These are phyloP conservation scores for Penicillium chermesinum DNA, from an alignment of 495 filamentous ascomycete species.

Conservation along the genomic window DNA sequence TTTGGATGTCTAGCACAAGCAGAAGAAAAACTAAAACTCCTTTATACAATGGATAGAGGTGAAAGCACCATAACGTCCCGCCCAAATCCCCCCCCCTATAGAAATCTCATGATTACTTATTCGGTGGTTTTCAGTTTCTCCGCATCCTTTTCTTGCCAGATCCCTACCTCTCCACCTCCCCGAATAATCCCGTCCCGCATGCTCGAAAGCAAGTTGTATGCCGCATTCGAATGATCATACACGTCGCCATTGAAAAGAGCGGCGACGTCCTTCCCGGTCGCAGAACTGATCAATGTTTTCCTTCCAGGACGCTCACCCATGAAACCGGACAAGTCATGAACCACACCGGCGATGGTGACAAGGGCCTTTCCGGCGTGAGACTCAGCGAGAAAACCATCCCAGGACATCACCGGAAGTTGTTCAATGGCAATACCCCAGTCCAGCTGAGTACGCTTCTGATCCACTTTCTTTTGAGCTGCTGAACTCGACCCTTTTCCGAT, in stretches of 20 bases:
- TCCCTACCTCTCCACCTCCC: constrained; percentile 88
- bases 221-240: constrained; percentile 87
- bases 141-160: constrained; percentile 50
- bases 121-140: not conserved
- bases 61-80: too few species aligned
- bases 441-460: constrained; percentile 75
- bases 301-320: constrained; percentile 89
- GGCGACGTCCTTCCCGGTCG: constrained; percentile 65
- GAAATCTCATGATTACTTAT: not conserved
- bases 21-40: too few species aligned
- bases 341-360: constrained; percentile 77
- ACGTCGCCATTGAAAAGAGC: constrained; percentile 95
- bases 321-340: constrained; percentile 83
- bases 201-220: constrained; percentile 84
- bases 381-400: constrained; percentile 80
- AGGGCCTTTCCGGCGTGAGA: constrained; percentile 73
- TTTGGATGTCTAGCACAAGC: too few species aligned
- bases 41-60: too few species aligned
- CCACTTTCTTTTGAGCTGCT: constrained; percentile 95
- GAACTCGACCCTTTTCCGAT: constrained; percentile 88
- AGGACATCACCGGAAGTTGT: constrained; percentile 82
- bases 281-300: constrained; percentile 40
- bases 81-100: too few species aligned
- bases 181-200: constrained; percentile 88
- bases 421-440: constrained; percentile 90